Percentiles rank a stretch among this genome's conserved stretches.
Evolutionary conservation across 2,329 filamentous ascomycete genomes (phyloP).

Genomic region (Penicillium sp.): DNA sequence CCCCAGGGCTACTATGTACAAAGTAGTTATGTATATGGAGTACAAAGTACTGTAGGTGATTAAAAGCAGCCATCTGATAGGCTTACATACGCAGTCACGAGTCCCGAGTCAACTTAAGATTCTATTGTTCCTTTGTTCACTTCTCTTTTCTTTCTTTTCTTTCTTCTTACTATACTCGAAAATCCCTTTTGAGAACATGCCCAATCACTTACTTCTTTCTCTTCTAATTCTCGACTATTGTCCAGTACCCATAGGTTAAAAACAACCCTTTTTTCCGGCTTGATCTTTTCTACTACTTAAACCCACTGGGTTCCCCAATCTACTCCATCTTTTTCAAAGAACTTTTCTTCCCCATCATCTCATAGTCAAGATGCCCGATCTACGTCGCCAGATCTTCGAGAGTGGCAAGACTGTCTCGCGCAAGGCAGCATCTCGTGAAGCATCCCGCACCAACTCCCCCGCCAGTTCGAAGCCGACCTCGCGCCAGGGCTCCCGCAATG

Average conservation of each 20-base stretch:
- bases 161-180: background rate
- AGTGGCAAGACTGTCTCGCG: slow-evolving; percentile 65
- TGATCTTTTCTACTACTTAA: background rate
- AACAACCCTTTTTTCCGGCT: background rate
- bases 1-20: too few relatives aligned
- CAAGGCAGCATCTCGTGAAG: slow-evolving; percentile 58
- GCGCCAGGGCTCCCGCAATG: slow-evolving; percentile 54
- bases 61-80: background rate
- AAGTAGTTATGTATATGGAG: too few relatives aligned
- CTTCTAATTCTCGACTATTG: background rate
- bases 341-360: background rate
- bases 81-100: slow-evolving; percentile 7
- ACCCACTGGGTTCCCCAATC: background rate
- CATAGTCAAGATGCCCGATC: slow-evolving; percentile 45
- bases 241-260: slow-evolving; percentile 5
- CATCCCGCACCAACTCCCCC: slow-evolving; percentile 55
- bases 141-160: background rate
- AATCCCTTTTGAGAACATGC: slow-evolving; percentile 1
- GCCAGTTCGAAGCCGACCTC: slow-evolving; percentile 54
- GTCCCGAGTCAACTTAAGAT: background rate
- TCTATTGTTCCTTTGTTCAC: background rate
- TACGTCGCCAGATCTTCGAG: slow-evolving; percentile 61
- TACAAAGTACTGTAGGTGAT: too few relatives aligned
- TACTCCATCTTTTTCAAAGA: background rate
- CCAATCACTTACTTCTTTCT: background rate